These are phyloP conservation scores for Alternaria hordeiaustralica DNA, from an alignment of 2,329 filamentous ascomycete genomes.

Conservation along the genomic window DNA sequence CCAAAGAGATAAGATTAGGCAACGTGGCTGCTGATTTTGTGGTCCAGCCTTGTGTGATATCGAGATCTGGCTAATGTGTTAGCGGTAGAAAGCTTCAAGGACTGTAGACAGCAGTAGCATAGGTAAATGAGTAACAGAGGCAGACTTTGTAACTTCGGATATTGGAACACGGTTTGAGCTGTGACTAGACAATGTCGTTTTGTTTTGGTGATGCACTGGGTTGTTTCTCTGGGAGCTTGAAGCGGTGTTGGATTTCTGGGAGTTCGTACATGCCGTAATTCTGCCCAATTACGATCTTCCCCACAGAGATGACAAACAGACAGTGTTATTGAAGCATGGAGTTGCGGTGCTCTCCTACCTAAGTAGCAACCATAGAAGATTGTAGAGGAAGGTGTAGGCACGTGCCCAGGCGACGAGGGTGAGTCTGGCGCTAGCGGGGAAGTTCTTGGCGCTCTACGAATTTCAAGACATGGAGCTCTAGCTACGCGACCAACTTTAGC, in stretches of 20 bases:
- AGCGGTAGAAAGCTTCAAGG: too few relatives aligned
- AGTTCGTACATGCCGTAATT: neutral
- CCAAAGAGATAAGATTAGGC: neutral
- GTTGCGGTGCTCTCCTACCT: neutral
- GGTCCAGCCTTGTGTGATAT: neutral
- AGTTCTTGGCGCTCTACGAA: constrained; percentile 11
- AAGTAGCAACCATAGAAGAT: neutral
- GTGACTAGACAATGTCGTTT: neutral
- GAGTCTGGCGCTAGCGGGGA: constrained; percentile 8
- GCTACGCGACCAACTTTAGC: constrained; percentile 4
- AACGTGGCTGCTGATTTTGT: neutral
- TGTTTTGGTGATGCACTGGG: neutral
- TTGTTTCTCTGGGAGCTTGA: neutral
- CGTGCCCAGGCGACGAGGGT: neutral
- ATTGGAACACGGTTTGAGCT: fast-evolving
- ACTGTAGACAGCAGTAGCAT: neutral
- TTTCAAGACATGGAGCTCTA: constrained; percentile 12
- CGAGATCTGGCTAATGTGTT: neutral
- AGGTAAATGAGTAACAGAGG: neutral
- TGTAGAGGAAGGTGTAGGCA: neutral
- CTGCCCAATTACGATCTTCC: neutral
- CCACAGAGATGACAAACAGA: neutral
- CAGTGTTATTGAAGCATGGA: neutral
- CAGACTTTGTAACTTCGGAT: too few relatives aligned
- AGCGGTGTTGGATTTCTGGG: neutral